Evolutionary conservation across 768 basidiomycete genomes (phyloP).

Genomic region (Lactarius pseudohatsudake): DNA sequence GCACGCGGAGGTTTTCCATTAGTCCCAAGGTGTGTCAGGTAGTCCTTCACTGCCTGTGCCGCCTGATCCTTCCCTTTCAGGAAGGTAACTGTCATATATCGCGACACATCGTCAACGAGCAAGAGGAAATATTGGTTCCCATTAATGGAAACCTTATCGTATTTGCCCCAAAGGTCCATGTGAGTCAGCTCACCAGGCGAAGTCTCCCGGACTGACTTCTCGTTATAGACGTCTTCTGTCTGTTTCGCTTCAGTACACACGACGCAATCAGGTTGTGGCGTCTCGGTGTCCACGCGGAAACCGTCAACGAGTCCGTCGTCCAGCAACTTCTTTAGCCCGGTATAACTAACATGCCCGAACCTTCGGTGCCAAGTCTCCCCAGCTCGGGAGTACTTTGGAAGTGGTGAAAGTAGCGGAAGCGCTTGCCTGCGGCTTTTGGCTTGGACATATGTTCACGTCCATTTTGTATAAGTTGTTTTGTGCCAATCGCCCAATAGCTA

Average conservation of each 20-base stretch:
- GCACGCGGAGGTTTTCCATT: too few species aligned
- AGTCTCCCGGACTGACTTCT: accelerated
- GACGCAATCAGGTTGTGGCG: background rate
- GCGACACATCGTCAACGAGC: background rate
- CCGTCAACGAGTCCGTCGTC: too few species aligned
- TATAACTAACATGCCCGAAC: background rate
- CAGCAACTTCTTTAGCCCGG: background rate
- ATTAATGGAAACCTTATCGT: background rate
- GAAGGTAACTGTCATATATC: background rate
- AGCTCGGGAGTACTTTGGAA: too few species aligned
- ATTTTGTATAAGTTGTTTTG: too few species aligned
- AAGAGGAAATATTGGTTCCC: background rate
- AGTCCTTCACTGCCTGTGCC: too few species aligned
- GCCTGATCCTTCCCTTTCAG: too few species aligned
- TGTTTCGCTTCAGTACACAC: background rate
- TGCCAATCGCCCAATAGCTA: too few species aligned
- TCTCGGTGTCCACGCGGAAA: background rate
- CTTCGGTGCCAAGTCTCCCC: background rate
- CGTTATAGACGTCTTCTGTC: background rate
- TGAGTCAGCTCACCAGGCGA: background rate
- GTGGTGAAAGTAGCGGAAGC: too few species aligned
- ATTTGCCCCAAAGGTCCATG: background rate
- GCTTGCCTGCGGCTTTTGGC: too few species aligned
- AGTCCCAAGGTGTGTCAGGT: too few species aligned
- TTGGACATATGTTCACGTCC: too few species aligned